phyloP scores from a whole-genome alignment of 208 protist species.

The Leishmania mexicana region DNA sequence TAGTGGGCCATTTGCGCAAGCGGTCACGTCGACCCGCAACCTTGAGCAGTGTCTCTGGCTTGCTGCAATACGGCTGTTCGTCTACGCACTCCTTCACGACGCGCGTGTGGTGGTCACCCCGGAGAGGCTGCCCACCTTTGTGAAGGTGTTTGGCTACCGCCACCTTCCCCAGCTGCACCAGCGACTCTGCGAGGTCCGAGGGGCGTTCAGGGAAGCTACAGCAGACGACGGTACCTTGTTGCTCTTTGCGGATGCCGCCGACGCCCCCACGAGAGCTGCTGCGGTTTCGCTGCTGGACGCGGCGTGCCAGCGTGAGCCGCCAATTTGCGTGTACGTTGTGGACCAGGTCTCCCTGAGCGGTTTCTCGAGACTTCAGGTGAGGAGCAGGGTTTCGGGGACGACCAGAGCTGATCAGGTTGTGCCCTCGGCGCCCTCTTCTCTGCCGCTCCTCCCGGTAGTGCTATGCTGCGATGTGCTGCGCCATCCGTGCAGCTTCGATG shows the following conservation, averaged over 20 bases:
- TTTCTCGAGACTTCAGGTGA: constrained; percentile 22
- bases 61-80: constrained; percentile 46
- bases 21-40: neutral
- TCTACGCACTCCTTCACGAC: constrained; percentile 43
- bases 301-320: constrained; percentile 11
- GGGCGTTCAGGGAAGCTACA: neutral
- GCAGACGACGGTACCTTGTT: neutral
- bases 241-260: neutral
- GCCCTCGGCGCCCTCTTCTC: neutral
- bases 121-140: constrained; percentile 45
- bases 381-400: neutral
- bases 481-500: neutral
- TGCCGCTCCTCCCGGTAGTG: constrained; percentile 15
- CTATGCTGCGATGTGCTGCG: constrained; percentile 35
- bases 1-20: constrained; percentile 1
- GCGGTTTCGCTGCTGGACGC: neutral
- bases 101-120: constrained; percentile 54
- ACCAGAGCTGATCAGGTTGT: neutral
- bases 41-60: constrained; percentile 9
- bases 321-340: constrained; percentile 31
- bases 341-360: constrained; percentile 29
- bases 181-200: constrained; percentile 9
- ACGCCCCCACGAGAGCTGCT: neutral
- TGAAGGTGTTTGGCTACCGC: constrained; percentile 47
- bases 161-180: constrained; percentile 20